A percentile compares a stretch with the other conserved stretches of the same genome.
These are phyloP conservation scores for Aspergillus oerlinghausenensis DNA, from an alignment of 2,329 filamentous ascomycete species.

Conservation along the genomic window DNA sequence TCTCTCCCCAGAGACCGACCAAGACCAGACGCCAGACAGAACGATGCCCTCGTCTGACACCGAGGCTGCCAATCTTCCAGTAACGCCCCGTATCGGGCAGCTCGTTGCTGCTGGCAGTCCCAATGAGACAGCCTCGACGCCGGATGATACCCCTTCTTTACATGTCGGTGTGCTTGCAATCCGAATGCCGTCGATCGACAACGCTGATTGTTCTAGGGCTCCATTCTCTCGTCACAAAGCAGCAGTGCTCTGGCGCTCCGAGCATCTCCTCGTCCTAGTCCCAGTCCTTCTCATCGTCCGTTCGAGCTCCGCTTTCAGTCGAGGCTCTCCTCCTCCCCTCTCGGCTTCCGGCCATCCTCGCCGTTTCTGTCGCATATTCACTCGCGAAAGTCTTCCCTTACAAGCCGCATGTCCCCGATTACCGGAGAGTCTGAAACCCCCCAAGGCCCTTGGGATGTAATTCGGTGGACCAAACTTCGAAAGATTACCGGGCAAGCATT, in stretches of 20 bases:
- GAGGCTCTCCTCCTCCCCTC: slow-evolving; percentile 61
- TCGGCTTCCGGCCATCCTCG: slow-evolving; percentile 66
- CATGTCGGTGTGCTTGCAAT: slow-evolving; percentile 55
- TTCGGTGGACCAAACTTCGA: slow-evolving; percentile 89
- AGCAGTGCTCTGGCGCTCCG: slow-evolving; percentile 69
- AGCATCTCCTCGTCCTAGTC: slow-evolving; percentile 64
- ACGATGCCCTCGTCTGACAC: slow-evolving; percentile 11
- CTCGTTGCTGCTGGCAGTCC: slow-evolving; percentile 36
- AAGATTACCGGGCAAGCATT: slow-evolving; percentile 88
- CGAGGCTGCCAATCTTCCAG: slow-evolving; percentile 19
- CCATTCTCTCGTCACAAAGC: slow-evolving; percentile 57
- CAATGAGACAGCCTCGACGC: slow-evolving; percentile 68
- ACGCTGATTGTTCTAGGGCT: slow-evolving; percentile 43
- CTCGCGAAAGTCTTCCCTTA: slow-evolving; percentile 75
- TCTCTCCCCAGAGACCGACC: slow-evolving; percentile 22
- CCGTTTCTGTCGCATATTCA: slow-evolving; percentile 72
- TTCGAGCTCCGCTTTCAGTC: slow-evolving; percentile 95
- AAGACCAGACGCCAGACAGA: slow-evolving; percentile 20
- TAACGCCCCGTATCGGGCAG: slow-evolving; percentile 18
- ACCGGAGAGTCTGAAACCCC: slow-evolving; percentile 62
- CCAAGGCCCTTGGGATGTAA: slow-evolving; percentile 89
- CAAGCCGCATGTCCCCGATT: slow-evolving; percentile 59
- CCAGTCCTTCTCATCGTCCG: slow-evolving; percentile 79
- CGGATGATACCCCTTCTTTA: slow-evolving; percentile 79
- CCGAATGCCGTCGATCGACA: slow-evolving; percentile 54